phyloP scores from a whole-genome alignment of 805 yeast genomes.

The Candida koratica region DNA sequence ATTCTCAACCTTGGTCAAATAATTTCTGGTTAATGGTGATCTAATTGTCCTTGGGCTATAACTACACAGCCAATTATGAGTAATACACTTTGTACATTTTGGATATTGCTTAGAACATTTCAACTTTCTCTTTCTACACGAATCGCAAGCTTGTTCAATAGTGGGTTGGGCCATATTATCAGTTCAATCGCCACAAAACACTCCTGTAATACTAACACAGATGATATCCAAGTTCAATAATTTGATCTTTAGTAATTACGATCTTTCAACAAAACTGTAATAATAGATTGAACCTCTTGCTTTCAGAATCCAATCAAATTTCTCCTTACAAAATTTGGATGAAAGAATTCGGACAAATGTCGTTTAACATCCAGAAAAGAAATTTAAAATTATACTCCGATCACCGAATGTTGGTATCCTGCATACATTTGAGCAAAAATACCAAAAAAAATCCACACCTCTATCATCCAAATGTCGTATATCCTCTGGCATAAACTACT shows the following conservation, averaged over 20 bases:
- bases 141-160: slow-evolving; percentile 70
- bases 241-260: no score
- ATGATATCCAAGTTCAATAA: neutral
- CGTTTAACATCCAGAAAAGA: slow-evolving; percentile 2
- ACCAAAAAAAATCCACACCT: no score
- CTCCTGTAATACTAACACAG: neutral
- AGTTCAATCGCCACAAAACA: neutral
- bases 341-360: slow-evolving; percentile 8
- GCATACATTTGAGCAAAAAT: no score
- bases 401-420: slow-evolving; percentile 8
- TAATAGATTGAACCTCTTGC: neutral
- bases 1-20: slow-evolving; percentile 71
- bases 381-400: slow-evolving; percentile 5
- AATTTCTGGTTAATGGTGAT: slow-evolving; percentile 78
- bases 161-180: slow-evolving; percentile 9
- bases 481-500: no score
- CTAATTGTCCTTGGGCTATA: slow-evolving; percentile 77
- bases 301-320: slow-evolving; percentile 4
- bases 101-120: slow-evolving; percentile 80
- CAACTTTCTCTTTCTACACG: slow-evolving; percentile 75
- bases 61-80: slow-evolving; percentile 68
- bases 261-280: no score
- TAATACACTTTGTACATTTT: slow-evolving; percentile 67
- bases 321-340: slow-evolving; percentile 8
- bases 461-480: no score